Conservation (phyloP, 768 basidiomycete species). For the Phylloporus sp. region DNA sequence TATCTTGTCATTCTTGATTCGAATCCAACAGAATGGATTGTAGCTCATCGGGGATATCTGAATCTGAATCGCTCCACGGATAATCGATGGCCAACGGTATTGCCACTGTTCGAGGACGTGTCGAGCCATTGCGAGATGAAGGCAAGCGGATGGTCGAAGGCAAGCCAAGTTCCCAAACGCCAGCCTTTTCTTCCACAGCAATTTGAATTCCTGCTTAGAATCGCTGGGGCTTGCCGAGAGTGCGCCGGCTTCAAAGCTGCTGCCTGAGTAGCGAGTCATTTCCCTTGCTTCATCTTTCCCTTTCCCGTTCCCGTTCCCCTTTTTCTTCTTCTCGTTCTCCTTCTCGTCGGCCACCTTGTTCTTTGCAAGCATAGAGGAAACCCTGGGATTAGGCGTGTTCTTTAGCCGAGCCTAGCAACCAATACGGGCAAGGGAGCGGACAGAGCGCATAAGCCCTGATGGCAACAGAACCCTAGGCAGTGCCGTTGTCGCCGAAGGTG, state of each 20-base stretch:
- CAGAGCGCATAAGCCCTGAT: constrained; percentile 74
- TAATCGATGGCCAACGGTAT: constrained; percentile 13
- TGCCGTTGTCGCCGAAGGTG: constrained; percentile 32
- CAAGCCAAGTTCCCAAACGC: constrained; percentile 57
- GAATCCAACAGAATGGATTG: constrained; percentile 53
- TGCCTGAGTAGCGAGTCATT: constrained; percentile 47
- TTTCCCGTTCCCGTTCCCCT: constrained; percentile 36
- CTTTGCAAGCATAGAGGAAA: constrained; percentile 25
- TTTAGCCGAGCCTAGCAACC: constrained; percentile 67
- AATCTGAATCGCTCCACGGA: constrained; percentile 57
- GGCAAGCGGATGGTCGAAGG: constrained; percentile 54
- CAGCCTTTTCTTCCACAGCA: constrained; percentile 53
- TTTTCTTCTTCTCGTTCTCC: constrained; percentile 37
- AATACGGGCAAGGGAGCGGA: constrained; percentile 67
- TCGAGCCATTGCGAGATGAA: constrained; percentile 32
- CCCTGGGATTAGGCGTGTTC: constrained; percentile 30
- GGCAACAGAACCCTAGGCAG: constrained; percentile 60
- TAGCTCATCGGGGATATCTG: constrained; percentile 79
- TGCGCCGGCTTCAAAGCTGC: constrained; percentile 65
- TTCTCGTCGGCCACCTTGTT: constrained; percentile 30
- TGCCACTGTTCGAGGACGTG: constrained; percentile 32
- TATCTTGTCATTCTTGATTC: constrained; percentile 40
- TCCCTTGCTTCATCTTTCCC: constrained; percentile 33
- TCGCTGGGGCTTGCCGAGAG: constrained; percentile 38
- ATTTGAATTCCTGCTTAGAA: constrained; percentile 25